Evolutionary conservation across 345 rosid species (phyloP).

Genomic region (Brassica carinata): DNA sequence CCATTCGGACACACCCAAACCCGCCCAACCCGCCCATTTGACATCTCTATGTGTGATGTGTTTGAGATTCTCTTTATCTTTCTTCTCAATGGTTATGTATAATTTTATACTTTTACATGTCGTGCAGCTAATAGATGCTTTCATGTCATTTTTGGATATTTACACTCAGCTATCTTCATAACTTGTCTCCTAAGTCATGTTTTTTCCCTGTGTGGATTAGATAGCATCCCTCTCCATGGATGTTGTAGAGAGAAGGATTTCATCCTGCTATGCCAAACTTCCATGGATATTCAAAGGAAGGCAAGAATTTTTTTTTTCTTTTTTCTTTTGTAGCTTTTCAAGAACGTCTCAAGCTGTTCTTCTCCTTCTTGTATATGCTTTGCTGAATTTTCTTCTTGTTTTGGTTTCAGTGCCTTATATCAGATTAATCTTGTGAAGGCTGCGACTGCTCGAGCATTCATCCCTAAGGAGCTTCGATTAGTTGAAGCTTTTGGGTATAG

Average conservation of each 20-base stretch:
- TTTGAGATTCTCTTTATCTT: not conserved
- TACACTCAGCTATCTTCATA: constrained; percentile 1
- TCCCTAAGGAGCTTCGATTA: constrained; percentile 76
- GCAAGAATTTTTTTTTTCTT: constrained; percentile 42
- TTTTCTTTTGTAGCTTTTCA: not conserved
- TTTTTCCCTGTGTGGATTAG: constrained; percentile 4
- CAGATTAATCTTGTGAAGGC: constrained; percentile 96
- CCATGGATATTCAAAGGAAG: constrained; percentile 98
- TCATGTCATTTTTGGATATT: not conserved
- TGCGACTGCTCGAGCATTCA: constrained; percentile 74
- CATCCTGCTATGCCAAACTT: constrained; percentile 68
- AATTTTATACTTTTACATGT: not conserved
- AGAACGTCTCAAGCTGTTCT: not conserved
- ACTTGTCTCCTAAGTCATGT: constrained; percentile 33
- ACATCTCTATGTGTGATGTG: not conserved
- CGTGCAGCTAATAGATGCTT: not conserved
- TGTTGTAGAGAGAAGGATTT: constrained; percentile 42
- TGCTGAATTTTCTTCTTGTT: not conserved
- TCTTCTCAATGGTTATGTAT: not conserved
- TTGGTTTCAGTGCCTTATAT: constrained; percentile 77
- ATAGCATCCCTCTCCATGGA: constrained; percentile 50
- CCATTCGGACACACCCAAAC: too few relatives aligned
- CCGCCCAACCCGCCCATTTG: too few relatives aligned
- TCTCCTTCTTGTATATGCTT: not conserved
- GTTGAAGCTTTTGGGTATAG: constrained; percentile 93